A percentile compares a stretch with the other conserved stretches of the same genome.
Conservation (phyloP, 306 rosid species). For the Senna tora region DNA sequence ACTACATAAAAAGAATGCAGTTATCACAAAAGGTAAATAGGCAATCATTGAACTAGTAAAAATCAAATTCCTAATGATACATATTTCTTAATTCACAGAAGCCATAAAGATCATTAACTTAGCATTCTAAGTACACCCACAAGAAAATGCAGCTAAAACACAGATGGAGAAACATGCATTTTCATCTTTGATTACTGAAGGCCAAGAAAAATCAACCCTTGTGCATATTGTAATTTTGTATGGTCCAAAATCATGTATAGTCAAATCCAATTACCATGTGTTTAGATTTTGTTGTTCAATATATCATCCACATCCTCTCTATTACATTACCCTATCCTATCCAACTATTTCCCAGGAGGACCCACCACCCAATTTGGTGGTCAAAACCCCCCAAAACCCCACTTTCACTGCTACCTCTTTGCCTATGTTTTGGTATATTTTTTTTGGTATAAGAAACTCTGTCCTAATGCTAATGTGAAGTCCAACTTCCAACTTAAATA, state of each 20-base stretch:
- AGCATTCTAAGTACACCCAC: no score
- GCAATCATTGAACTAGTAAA: background rate
- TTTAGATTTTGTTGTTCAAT: background rate
- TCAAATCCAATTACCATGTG: background rate
- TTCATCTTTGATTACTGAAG: no score
- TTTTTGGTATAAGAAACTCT: no score
- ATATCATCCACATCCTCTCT: background rate
- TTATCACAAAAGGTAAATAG: conserved; percentile 8
- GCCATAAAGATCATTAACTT: no score
- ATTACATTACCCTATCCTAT: background rate
- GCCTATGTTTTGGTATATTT: background rate
- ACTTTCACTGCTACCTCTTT: conserved; percentile 38
- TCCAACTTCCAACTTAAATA: no score
- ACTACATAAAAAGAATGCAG: background rate
- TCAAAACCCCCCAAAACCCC: conserved; percentile 27
- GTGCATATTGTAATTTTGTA: conserved; percentile 3
- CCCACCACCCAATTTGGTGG: conserved; percentile 32
- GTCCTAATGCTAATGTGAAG: no score
- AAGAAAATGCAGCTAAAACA: background rate
- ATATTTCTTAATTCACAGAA: no score
- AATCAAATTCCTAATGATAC: background rate
- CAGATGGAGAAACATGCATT: background rate
- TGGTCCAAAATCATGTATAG: conserved; percentile 23
- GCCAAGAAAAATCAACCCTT: no score
- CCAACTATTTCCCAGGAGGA: background rate